Evolutionary conservation across 306 rosid genomes (phyloP), one percentile per base, ranked within the genome.

Genomic region (Gastrolobium bilobum): DNA sequence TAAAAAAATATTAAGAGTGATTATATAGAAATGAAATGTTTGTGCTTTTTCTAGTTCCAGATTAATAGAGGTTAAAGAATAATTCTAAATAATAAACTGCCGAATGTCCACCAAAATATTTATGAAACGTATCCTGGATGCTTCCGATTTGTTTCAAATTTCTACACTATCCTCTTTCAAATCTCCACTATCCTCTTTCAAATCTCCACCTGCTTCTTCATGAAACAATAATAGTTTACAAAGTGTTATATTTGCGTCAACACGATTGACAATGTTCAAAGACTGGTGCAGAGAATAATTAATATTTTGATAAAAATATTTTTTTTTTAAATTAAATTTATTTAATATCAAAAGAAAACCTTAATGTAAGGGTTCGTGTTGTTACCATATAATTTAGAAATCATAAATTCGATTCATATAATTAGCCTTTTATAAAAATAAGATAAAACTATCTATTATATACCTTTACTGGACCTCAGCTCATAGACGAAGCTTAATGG

Each of bases 41-140:
- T 20, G 26, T 20, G 26, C 76, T 20, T 79, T 76, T 81, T 59
- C 75, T 84, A 59, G 76, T 78, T 54, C 53, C 81, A 85, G 79
- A 53, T 63, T 68, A 88, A 91, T 79, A 64, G 90, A 77, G 64
- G 76, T 73, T 71, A 63, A 77, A 33, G 92, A 71, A 67, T 20
- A 88, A 83, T 52, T 84, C 26, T 20, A 20, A 20, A 20, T 20
- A 20, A 20, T 20, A 20, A 20, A 20, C 26, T 20, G 26, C 99
- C 99, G 92, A 74, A 84, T 84, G 70, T 82, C 84, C 68, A 86
- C 95, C 88, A 94, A 82, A 74, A 84, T 74, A 59, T 82, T 87
- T 34, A 91, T 33, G 79, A 84, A 91, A 74, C 35, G 87, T 53
- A 87, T 73, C 68, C 88, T 81, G 43, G 87, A 92, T 53, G 77